Base-by-base conservation (phyloP, 2,329 filamentous ascomycete species). In the Fusarium nanum region DNA sequence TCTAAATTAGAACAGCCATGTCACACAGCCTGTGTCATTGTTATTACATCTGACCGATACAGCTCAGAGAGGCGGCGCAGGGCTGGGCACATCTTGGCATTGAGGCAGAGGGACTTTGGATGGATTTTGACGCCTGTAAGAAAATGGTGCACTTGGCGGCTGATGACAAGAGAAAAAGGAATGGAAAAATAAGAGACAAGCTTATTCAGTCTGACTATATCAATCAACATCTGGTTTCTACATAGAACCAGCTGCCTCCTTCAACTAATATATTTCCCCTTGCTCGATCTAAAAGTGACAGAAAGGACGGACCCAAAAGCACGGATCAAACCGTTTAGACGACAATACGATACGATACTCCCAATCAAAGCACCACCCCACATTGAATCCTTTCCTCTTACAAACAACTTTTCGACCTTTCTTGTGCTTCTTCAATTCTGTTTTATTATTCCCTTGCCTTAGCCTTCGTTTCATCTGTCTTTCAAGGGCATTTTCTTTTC, bases 41-140 rank as follows among this genome's bases (percentile, higher is more conserved):
- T 27, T 22, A 60, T 65, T 59, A 42, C 34, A 65, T 65, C 53
- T 60, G 53, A 65, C 46, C 34, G 25, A 46, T 44, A 65, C 60
- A 53, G 34, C 60, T 60, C 61, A 66, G 63, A 60, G 40, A 58
- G 58, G 54, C 54, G 55, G 61, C 63, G 63, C 61, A 66, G 62
- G 67, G 67, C 67, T 70, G 67, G 67, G 67, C 64, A 25, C 11
- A 57, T 32, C 68, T 71, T 71, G 68, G 68, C 68, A 53, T 6
- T 34, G 61, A 58, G 52, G 42, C 32, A 58, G 34, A 55, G 65
- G 50, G 41, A 37, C 34, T 37, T 37, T 37, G 34, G 34, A 37
- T 37, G 52, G 50, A 56, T 23, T 42, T 25, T 47, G 32, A 53
- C 41, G 54, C 25, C 32, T 27, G 60, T 69, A 64, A 71, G 68